Base-by-base conservation (phyloP, 345 rosid genomes). In the Brassica carinata region DNA sequence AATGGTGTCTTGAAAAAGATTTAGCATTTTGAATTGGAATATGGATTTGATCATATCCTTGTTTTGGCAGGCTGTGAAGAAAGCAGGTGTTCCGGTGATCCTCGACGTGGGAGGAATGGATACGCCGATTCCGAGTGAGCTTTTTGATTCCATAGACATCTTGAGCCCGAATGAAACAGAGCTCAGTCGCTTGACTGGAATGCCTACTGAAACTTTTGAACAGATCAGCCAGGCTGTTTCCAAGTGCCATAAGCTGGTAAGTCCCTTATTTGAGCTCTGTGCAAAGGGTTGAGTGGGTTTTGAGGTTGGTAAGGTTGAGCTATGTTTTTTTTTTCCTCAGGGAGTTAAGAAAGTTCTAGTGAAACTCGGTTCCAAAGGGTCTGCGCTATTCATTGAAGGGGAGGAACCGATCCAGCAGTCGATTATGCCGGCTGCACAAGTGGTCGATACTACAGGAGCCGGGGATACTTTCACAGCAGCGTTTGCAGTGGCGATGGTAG, bases 101-200 rank as follows among this genome's bases (percentile, higher is more conserved):
- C 84, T 95, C 26, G 99, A 95, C 85, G 99, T 91, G 18, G 99
- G 99, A 59, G 99, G 99, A 83, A 89, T 95, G 97, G 99, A 95
- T 78, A 69, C 93, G 70, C 93, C 97, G n/a, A 69, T 92, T 5
- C 89, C 97, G 0, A 81, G 5, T 62, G 97, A 93, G 82, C 86
- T 96, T 26, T 77, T 89, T 85, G 87, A 84, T 64, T 80, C 68
- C 71, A 43, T 96, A 72, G 93, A 93, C 81, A 87, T 93, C 81
- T 88, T 96, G 30, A 96, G 99, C 79, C 99, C 99, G 3, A 96
- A 96, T 70, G 99, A 96, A 81, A 80, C 87, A 2, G 99, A 96
- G 84, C 97, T 96, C 58, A 82, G 80, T 64, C 97, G 98, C 68
- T 73, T 96, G 64, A 91, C 92, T 2, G 89, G 87, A 77, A 87